Conservation (phyloP, 257 asterid genomes). For the Solanum bulbocastanum region DNA sequence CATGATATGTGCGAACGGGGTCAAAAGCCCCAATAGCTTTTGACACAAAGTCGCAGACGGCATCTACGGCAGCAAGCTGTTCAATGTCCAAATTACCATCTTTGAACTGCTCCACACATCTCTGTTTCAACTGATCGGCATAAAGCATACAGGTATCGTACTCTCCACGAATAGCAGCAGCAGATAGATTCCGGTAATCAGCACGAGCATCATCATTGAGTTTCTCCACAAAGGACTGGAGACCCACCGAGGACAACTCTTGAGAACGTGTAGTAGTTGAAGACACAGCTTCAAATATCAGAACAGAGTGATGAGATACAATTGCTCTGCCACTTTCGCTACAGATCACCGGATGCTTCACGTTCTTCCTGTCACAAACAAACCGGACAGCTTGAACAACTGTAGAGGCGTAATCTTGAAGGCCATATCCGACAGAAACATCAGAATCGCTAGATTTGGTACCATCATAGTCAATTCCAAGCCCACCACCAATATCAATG, state of each 20-base stretch:
- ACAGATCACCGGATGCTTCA: conserved; percentile 71
- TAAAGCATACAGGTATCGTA: conserved; percentile 43
- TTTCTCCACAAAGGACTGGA: conserved; percentile 40
- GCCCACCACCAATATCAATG: conserved; percentile 94
- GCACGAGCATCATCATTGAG: conserved; percentile 49
- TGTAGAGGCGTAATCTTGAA: conserved; percentile 76
- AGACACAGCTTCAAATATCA: conserved; percentile 73
- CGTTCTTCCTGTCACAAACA: conserved; percentile 59
- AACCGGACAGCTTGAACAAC: conserved; percentile 57
- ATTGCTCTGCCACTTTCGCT: conserved; percentile 99
- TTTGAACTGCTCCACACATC: conserved; percentile 79
- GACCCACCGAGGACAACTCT: conserved; percentile 31
- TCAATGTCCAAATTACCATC: conserved; percentile 72
- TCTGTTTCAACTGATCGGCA: conserved; percentile 83
- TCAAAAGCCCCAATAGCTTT: conserved; percentile 63
- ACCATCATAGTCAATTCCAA: conserved; percentile 92
- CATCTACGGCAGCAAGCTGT: conserved; percentile 78
- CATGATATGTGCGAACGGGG: conserved; percentile 59
- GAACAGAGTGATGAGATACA: conserved; percentile 88
- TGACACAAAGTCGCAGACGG: conserved; percentile 54
- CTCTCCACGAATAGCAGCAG: conserved; percentile 66
- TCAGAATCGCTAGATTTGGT: conserved; percentile 76
- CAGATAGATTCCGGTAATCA: conserved; percentile 47
- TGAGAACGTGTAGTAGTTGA: conserved; percentile 32
- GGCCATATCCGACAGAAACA: conserved; percentile 57